phyloP scores from a whole-genome alignment of 192 early-diverging fungal genomes.

The Dispira simplex region DNA sequence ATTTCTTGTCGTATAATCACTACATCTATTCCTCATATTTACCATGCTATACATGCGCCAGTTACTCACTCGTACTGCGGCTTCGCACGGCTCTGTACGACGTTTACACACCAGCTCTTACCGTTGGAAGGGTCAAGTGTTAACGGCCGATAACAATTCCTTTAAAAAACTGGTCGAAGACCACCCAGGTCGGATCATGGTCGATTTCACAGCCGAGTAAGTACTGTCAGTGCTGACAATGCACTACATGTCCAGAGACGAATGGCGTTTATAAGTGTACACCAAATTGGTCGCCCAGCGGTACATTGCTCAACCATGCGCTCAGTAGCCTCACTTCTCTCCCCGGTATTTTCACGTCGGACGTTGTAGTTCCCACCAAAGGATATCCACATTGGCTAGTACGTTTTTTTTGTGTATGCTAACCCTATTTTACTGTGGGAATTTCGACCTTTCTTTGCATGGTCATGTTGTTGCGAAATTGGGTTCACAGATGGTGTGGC shows the following conservation, averaged over 20 bases:
- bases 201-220: conserved; percentile 9
- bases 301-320: too few species aligned
- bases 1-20: too few species aligned
- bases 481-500: conserved; percentile 1
- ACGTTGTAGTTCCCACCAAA: too few species aligned
- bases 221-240: background rate
- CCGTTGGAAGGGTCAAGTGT: conserved; percentile 2
- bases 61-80: background rate
- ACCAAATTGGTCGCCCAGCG: too few species aligned
- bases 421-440: background rate
- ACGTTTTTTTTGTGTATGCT: background rate
- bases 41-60: too few species aligned
- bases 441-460: background rate
- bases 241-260: too few species aligned
- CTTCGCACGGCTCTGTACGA: background rate
- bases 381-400: background rate
- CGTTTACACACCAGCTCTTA: background rate
- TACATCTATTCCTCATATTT: too few species aligned
- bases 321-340: too few species aligned
- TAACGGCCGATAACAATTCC: background rate
- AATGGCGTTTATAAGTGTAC: too few species aligned
- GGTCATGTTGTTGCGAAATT: background rate
- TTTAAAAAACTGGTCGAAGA: conserved; percentile 5
- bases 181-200: background rate
- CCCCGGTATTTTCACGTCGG: too few species aligned